Conservation (phyloP, 805 yeast species). For the Hanseniaspora pseudoguilliermondii region DNA sequence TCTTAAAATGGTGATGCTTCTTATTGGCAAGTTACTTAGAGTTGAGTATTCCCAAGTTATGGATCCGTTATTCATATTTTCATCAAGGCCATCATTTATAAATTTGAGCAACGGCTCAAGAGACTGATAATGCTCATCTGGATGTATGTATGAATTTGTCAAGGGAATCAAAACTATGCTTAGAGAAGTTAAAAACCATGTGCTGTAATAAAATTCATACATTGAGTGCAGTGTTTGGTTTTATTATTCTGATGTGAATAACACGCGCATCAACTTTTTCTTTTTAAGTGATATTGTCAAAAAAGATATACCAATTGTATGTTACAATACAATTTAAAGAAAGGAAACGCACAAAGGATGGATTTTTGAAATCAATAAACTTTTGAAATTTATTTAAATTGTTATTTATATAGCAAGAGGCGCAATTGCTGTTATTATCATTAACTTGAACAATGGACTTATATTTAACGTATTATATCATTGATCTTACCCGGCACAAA, state of each 20-base stretch:
- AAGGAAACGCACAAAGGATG: no score
- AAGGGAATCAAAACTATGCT: neutral
- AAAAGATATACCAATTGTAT: no score
- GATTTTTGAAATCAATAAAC: no score
- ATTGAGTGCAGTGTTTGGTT: neutral
- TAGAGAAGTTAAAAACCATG: neutral
- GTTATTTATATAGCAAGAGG: no score
- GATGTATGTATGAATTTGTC: constrained; percentile 56
- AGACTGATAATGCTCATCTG: constrained; percentile 95
- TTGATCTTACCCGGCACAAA: no score
- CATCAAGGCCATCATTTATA: neutral
- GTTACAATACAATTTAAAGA: no score
- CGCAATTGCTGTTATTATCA: no score
- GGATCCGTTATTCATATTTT: constrained; percentile 12
- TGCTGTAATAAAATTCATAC: neutral
- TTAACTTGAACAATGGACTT: no score
- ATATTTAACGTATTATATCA: no score
- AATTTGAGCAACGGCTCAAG: constrained; percentile 48
- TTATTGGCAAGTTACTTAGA: constrained; percentile 8
- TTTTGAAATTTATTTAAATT: no score
- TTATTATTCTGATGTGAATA: neutral
- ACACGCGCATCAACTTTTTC: neutral
- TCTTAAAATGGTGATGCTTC: neutral
- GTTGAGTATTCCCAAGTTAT: constrained; percentile 21
- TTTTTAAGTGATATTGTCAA: no score